Conservation (phyloP, 192 early-diverging fungal species). For the Podila epigama region DNA sequence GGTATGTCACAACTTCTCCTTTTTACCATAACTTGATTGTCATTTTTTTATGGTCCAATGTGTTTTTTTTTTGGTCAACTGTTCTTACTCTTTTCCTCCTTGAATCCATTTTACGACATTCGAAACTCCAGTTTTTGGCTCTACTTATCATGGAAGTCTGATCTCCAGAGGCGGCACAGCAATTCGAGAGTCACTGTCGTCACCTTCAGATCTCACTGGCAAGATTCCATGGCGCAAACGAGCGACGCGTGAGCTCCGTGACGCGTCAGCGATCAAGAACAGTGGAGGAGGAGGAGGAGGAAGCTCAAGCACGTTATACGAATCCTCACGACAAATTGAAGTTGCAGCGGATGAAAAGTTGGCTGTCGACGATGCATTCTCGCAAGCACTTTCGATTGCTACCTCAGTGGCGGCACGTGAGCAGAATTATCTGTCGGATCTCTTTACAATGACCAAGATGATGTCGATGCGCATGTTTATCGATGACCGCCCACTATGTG, state of each 20-base stretch:
- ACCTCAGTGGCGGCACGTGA: conserved; percentile 77
- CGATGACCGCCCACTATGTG: conserved; percentile 45
- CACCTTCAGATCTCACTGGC: conserved; percentile 41
- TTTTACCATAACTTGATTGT: too few species aligned
- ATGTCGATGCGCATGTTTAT: conserved; percentile 56
- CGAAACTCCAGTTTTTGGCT: conserved; percentile 29
- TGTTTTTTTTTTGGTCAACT: too few species aligned
- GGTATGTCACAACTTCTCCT: conserved; percentile 12
- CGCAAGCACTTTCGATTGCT: conserved; percentile 67
- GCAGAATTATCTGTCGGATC: conserved; percentile 91
- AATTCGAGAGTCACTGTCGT: conserved; percentile 39
- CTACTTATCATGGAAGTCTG: conserved; percentile 35
- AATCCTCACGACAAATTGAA: conserved; percentile 36
- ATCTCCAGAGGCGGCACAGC: conserved; percentile 38
- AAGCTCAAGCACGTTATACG: conserved; percentile 11
- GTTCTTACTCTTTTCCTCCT: too few species aligned
- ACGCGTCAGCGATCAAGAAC: conserved; percentile 29
- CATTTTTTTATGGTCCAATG: not conserved
- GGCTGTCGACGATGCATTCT: conserved; percentile 60
- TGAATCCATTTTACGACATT: not conserved
- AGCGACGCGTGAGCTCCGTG: conserved; percentile 23
- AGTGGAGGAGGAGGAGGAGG: conserved; percentile 23
- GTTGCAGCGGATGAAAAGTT: conserved; percentile 55
- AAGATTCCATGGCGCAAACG: conserved; percentile 38
- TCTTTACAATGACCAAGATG: conserved; percentile 74